Base-by-base conservation (phyloP, 192 early-diverging fungal genomes). In the Mortierella antarctica region DNA sequence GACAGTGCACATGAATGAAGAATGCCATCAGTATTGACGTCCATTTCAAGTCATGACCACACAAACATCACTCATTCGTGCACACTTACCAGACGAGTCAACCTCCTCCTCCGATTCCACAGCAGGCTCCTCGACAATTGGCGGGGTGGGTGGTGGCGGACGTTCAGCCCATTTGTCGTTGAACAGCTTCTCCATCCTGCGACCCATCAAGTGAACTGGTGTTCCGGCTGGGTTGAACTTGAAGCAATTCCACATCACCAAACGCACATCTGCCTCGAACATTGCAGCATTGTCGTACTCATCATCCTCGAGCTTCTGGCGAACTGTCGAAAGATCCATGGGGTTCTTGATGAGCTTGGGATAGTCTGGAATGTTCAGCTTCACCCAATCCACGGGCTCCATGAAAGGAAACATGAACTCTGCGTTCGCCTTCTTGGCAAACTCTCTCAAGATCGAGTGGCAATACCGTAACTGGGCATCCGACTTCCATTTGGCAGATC, bases 341-440 rank as follows among this genome's bases (percentile, higher is more conserved):
- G 94, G 94, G 50, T 87, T 48, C 67, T 93, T 93, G 57, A 96
- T 89, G 54, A 99, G 82, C 7, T 84, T 84, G 14, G 90, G 88
- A 85, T 99, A 99, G 69, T 93, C 90, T n/a, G 97, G 98, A 58
- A 98, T 96, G 63, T 90, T 89, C 57, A 98, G 88, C 2, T 87
- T 88, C 10, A 95, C 87, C 10, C 86, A 89, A 67, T 98, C 96
- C 39, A 99, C 97, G 1, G 98, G 97, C 58, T 88, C 86, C 56
- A 92, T 83, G 63, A 96, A 96, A 14, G 92, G 92, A 39, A 89
- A 92, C 42, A 88, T 88, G 53, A 92, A 90, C 74, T 89, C 87
- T 53, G 85, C 86, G 78, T 93, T 88, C 57, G 86, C 82, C 82
- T 86, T 88, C 53, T 93, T 93, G 64, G 91, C 84, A 71, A 95